Evolutionary conservation across 2,329 filamentous ascomycete species (phyloP).

Genomic region (Tolypocladium ovalisporum): DNA sequence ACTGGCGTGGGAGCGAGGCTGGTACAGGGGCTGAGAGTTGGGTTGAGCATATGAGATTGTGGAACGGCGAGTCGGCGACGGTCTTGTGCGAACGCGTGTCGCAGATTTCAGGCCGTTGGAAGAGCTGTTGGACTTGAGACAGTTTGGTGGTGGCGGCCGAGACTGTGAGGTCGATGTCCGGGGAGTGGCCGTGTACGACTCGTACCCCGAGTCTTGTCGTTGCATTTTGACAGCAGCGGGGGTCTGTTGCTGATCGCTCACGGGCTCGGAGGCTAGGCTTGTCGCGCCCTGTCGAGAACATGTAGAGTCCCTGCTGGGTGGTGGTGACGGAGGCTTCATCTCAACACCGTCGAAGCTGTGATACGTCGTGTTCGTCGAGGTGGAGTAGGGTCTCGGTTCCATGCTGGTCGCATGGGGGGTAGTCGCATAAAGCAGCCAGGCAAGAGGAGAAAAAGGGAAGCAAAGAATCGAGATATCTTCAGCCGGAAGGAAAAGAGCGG

Average conservation of each 20-base stretch:
- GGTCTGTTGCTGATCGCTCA: constrained; percentile 4
- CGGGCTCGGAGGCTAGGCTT: constrained; percentile 1
- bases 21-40: constrained; percentile 21
- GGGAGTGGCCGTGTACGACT: constrained; percentile 31
- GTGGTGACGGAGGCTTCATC: constrained; percentile 27
- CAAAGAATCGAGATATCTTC: background rate
- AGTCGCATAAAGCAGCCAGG: background rate
- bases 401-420: background rate
- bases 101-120: constrained; percentile 11
- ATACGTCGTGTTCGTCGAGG: constrained; percentile 33
- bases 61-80: constrained; percentile 28
- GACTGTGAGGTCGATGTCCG: constrained; percentile 24
- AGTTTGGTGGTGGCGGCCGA: constrained; percentile 14
- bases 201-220: constrained; percentile 49
- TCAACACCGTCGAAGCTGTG: constrained; percentile 44
- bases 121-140: constrained; percentile 23
- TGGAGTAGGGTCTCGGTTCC: constrained; percentile 21
- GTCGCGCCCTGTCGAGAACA: background rate
- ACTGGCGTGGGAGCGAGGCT: constrained; percentile 22
- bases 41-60: constrained; percentile 22
- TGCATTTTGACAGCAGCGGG: constrained; percentile 31
- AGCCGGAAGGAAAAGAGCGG: background rate
- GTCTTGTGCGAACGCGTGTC: constrained; percentile 25
- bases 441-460: background rate
- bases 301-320: constrained; percentile 6